These are phyloP conservation scores for Cicer pinnatifidum DNA, from an alignment of 306 rosid species.

Conservation along the genomic window DNA sequence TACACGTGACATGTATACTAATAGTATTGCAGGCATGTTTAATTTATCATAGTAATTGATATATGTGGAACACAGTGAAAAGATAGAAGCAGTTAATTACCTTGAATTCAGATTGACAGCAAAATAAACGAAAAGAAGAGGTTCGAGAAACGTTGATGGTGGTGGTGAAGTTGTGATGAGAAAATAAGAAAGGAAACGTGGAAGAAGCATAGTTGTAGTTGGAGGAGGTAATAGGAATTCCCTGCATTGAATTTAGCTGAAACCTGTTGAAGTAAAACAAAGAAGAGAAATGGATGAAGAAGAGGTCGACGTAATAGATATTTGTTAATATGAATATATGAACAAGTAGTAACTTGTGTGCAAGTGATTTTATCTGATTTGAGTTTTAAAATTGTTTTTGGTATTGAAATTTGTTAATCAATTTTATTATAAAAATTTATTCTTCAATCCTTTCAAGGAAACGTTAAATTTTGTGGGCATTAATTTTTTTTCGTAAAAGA, in stretches of 20 bases:
- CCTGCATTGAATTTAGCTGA: conserved; percentile 40
- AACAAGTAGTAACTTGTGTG: not conserved
- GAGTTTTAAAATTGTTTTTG: not conserved
- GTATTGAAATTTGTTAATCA: not conserved
- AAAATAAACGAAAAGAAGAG: conserved; percentile 41
- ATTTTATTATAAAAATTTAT: not conserved
- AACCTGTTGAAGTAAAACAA: not conserved
- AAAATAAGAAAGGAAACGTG: conserved; percentile 37
- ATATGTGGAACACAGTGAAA: too few species aligned
- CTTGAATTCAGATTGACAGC: conserved; percentile 46
- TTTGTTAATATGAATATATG: not conserved
- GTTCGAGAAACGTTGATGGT: conserved; percentile 13
- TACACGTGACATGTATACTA: too few species aligned
- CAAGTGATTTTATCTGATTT: conserved; percentile 2
- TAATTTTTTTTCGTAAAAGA: not conserved
- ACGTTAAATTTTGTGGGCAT: not conserved
- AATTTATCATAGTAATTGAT: too few species aligned
- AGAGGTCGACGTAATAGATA: not conserved
- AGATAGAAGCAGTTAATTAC: conserved; percentile 32
- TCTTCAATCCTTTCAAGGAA: not conserved
- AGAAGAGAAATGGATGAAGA: conserved; percentile 36
- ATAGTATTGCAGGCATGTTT: conserved; percentile 9
- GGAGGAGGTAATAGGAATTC: conserved; percentile 27
- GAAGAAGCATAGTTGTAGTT: conserved; percentile 23
- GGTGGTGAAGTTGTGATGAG: conserved; percentile 36